A percentile compares a stretch with the other conserved stretches of the same genome.
Evolutionary conservation across 2,329 filamentous ascomycete genomes (phyloP).

Genomic region (Fusarium abutilonis): DNA sequence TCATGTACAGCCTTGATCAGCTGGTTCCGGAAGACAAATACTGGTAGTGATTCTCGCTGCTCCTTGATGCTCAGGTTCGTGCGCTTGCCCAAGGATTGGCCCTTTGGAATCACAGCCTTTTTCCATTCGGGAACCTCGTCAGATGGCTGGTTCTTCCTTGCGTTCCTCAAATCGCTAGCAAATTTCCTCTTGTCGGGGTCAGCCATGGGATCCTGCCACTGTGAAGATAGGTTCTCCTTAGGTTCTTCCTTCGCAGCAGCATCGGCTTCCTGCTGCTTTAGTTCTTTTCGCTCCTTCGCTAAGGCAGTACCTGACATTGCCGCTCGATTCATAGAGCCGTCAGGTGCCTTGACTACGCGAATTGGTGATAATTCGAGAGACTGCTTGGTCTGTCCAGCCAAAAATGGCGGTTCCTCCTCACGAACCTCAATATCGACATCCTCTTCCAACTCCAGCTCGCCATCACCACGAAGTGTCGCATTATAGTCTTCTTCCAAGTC

Average conservation of each 20-base stretch:
- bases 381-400: constrained; percentile 95
- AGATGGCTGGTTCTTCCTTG: constrained; percentile 67
- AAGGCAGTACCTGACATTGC: constrained; percentile 92
- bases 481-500: constrained; percentile 95
- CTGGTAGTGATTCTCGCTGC: constrained; percentile 88
- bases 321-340: constrained; percentile 96
- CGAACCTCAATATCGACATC: constrained; percentile 97
- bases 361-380: constrained; percentile 95
- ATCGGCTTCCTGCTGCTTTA: constrained; percentile 88
- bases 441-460: constrained; percentile 90
- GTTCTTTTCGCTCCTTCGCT: constrained; percentile 87
- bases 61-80: constrained; percentile 95
- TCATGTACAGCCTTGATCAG: constrained; percentile 86
- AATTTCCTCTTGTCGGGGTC: constrained; percentile 86
- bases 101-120: constrained; percentile 79
- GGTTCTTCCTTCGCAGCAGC: constrained; percentile 77
- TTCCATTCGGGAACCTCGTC: constrained; percentile 94
- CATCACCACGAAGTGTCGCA: constrained; percentile 84
- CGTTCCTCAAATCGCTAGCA: constrained; percentile 82
- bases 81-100: constrained; percentile 83
- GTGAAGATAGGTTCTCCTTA: constrained; percentile 83
- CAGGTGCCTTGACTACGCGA: constrained; percentile 94
- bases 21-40: constrained; percentile 87
- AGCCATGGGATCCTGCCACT: constrained; percentile 98
- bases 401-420: constrained; percentile 95